These are phyloP conservation scores for Candida sp. DNA, from an alignment of 1,139 yeast species.

Conservation along the genomic window DNA sequence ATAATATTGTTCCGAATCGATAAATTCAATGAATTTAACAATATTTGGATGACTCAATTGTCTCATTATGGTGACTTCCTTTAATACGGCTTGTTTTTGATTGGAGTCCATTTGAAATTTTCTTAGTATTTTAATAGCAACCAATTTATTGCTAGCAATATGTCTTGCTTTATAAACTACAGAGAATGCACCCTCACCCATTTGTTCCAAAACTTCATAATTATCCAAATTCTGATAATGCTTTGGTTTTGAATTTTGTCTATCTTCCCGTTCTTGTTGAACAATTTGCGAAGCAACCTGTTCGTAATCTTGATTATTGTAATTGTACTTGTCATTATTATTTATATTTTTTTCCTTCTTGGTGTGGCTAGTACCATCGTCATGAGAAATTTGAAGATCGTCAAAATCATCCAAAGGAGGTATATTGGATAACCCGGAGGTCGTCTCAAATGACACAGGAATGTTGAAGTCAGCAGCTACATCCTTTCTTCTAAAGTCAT, in stretches of 20 bases:
- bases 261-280: slow-evolving; percentile 51
- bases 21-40: slow-evolving; percentile 45
- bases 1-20: slow-evolving; percentile 46
- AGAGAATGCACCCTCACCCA: slow-evolving; percentile 95
- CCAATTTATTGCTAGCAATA: slow-evolving; percentile 44
- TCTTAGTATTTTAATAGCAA: slow-evolving; percentile 63
- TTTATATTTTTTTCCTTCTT: slow-evolving; percentile 10
- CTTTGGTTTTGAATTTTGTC: slow-evolving; percentile 29
- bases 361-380: neutral
- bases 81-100: slow-evolving; percentile 52
- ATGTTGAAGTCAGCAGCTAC: neutral
- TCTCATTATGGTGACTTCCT: slow-evolving; percentile 59
- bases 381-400: neutral
- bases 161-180: slow-evolving; percentile 74
- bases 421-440: slow-evolving; percentile 1
- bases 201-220: slow-evolving; percentile 58
- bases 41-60: slow-evolving; percentile 50
- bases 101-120: slow-evolving; percentile 53
- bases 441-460: slow-evolving; percentile 1
- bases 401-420: neutral
- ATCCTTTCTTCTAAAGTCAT: slow-evolving; percentile 27
- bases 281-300: slow-evolving; percentile 60
- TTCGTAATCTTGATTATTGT: slow-evolving; percentile 29
- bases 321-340: slow-evolving; percentile 6
- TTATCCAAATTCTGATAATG: slow-evolving; percentile 43